Evolutionary conservation across 2,329 filamentous ascomycete genomes (phyloP).

Genomic region (Chaetoscypha palmicola): DNA sequence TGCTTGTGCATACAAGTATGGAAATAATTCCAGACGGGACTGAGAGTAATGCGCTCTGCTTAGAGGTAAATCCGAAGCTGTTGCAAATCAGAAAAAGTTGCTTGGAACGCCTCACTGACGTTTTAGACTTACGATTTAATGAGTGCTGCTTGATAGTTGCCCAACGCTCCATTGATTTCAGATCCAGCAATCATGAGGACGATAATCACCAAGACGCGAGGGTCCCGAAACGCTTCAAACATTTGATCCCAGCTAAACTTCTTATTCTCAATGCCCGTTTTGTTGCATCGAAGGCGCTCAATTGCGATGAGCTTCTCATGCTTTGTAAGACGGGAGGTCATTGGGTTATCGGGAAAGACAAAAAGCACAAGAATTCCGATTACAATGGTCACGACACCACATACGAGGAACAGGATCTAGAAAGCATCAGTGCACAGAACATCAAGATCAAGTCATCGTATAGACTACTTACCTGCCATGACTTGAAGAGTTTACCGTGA

Average conservation of each 20-base stretch:
- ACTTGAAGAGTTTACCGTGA: conserved; percentile 33
- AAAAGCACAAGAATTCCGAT: conserved; percentile 34
- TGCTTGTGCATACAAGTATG: background rate
- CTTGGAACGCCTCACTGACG: background rate
- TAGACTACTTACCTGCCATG: conserved; percentile 32
- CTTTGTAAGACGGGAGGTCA: conserved; percentile 33
- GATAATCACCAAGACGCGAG: conserved; percentile 34
- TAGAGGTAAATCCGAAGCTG: background rate
- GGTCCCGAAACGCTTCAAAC: conserved; percentile 32
- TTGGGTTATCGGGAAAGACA: conserved; percentile 37
- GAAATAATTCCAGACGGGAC: background rate
- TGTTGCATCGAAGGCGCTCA: conserved; percentile 41
- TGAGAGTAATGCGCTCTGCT: background rate
- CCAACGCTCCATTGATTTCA: background rate
- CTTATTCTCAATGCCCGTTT: conserved; percentile 27
- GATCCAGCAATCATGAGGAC: conserved; percentile 27
- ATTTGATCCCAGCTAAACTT: conserved; percentile 32
- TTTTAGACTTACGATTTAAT: background rate
- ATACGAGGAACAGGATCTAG: conserved; percentile 40
- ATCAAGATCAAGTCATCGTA: conserved; percentile 38
- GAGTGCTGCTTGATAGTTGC: background rate
- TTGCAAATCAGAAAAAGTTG: background rate
- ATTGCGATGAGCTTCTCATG: conserved; percentile 32
- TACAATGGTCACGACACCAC: conserved; percentile 37
- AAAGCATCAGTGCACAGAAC: conserved; percentile 31